phyloP scores from a whole-genome alignment of 1,284 basidiomycete species.

The Serendipita sp. region DNA sequence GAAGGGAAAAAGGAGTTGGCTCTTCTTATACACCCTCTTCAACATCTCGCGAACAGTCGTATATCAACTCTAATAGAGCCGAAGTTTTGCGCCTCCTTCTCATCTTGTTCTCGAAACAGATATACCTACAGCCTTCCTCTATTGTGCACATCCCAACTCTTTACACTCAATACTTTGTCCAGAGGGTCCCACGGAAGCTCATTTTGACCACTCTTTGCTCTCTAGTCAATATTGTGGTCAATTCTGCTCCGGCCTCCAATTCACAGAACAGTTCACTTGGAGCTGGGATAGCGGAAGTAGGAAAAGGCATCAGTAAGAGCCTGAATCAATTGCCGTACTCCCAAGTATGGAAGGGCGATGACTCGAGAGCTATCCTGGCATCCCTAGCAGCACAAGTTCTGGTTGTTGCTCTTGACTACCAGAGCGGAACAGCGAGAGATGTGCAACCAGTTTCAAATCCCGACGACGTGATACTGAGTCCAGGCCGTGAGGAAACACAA shows the following conservation, averaged over 20 bases:
- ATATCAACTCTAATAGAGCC: conserved; percentile 61
- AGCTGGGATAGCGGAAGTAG: conserved; percentile 28
- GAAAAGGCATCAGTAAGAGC: conserved; percentile 15
- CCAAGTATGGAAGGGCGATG: conserved; percentile 79
- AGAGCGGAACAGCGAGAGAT: conserved; percentile 45
- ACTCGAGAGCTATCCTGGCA: conserved; percentile 55
- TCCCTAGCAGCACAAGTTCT: conserved; percentile 61
- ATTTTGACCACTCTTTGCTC: conserved; percentile 83
- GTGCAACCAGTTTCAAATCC: no score
- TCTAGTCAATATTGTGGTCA: conserved; percentile 77
- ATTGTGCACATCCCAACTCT: conserved; percentile 57
- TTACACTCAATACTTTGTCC: conserved; percentile 64
- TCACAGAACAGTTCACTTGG: conserved; percentile 44
- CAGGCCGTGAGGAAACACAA: not conserved
- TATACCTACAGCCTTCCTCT: conserved; percentile 61
- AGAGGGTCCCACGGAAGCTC: conserved; percentile 62
- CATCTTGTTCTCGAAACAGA: conserved; percentile 73
- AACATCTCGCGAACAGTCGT: conserved; percentile 34
- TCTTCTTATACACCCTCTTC: conserved; percentile 57
- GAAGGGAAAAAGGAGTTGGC: conserved; percentile 81
- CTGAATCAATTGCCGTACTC: conserved; percentile 57
- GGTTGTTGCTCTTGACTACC: conserved; percentile 68
- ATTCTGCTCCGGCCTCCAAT: conserved; percentile 34
- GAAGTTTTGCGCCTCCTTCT: conserved; percentile 78
- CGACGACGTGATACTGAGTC: not conserved